Evolutionary conservation across 306 rosid species (phyloP).

Genomic region (Prunus dulcis): DNA sequence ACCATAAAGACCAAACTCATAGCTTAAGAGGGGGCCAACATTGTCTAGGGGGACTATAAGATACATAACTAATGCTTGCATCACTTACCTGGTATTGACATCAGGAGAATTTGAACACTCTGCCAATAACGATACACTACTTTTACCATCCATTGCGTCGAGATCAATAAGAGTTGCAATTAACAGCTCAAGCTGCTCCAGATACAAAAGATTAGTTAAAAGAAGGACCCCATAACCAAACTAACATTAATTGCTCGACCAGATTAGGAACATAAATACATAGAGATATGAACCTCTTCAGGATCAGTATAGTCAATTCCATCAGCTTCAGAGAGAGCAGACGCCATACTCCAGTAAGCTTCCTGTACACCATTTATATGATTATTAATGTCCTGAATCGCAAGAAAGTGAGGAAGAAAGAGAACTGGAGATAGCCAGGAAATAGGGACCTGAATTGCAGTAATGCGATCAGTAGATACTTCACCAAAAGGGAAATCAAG

Average conservation of each 20-base stretch:
- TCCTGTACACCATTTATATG: conserved; percentile 50
- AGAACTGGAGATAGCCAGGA: background rate
- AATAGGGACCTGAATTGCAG: conserved; percentile 72
- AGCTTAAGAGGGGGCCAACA: background rate
- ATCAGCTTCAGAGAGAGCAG: conserved; percentile 92
- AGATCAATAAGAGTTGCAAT: conserved; percentile 85
- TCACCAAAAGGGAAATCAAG: conserved; percentile 68
- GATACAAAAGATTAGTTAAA: conserved; percentile 22
- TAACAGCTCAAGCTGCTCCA: conserved; percentile 81
- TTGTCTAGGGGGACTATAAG: background rate
- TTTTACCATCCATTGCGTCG: conserved; percentile 96
- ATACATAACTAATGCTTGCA: background rate
- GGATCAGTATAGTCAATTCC: conserved; percentile 96
- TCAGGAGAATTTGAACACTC: conserved; percentile 94
- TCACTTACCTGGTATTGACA: conserved; percentile 71
- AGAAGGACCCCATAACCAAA: conserved; percentile 10
- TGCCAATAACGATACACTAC: conserved; percentile 70
- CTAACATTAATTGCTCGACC: conserved; percentile 8
- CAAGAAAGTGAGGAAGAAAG: conserved; percentile 11
- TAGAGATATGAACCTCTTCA: conserved; percentile 68
- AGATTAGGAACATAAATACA: conserved; percentile 13
- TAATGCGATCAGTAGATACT: conserved; percentile 61
- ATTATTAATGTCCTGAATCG: conserved; percentile 19
- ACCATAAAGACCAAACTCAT: background rate
- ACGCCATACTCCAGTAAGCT: conserved; percentile 92